Conservation (phyloP, 768 basidiomycete species). For the Boletus speciosus region DNA sequence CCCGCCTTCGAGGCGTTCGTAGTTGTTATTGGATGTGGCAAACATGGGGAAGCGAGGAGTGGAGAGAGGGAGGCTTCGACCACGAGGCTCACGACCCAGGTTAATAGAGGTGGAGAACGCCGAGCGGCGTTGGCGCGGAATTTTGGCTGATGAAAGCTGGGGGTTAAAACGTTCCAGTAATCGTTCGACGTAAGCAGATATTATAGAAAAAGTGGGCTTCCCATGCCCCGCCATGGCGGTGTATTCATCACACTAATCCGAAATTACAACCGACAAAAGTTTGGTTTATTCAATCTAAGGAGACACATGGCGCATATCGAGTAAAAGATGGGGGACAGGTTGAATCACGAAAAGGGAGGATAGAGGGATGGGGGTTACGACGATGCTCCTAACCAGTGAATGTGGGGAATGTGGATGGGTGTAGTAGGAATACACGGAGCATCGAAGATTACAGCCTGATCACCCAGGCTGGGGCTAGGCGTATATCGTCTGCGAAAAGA, state of each 20-base stretch:
- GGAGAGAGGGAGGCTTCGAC: conserved; percentile 7
- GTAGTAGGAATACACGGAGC: conserved; percentile 36
- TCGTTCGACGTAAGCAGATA: neutral
- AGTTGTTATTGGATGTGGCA: conserved; percentile 37
- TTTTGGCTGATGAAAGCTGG: conserved; percentile 8
- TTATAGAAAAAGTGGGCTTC: neutral
- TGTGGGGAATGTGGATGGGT: conserved; percentile 29
- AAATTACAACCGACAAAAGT: neutral
- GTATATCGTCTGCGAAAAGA: conserved; percentile 8
- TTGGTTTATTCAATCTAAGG: conserved; percentile 1
- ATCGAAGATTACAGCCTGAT: conserved; percentile 39
- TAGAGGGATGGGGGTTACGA: conserved; percentile 41
- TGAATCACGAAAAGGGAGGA: conserved; percentile 4
- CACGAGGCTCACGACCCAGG: conserved; percentile 24
- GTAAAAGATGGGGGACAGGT: neutral
- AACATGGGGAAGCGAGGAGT: conserved; percentile 18
- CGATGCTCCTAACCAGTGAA: conserved; percentile 53
- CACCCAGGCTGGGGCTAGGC: neutral
- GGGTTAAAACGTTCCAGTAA: too few relatives aligned
- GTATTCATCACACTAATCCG: neutral
- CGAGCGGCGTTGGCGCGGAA: conserved; percentile 19
- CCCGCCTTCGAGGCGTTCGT: conserved; percentile 61
- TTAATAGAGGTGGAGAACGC: conserved; percentile 32
- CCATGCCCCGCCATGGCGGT: neutral
- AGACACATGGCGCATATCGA: conserved; percentile 3